A percentile compares a stretch with the other conserved stretches of the same genome.
Evolutionary conservation across 176 grass and related monocot species (phyloP).

Genomic region (Avena eriantha): DNA sequence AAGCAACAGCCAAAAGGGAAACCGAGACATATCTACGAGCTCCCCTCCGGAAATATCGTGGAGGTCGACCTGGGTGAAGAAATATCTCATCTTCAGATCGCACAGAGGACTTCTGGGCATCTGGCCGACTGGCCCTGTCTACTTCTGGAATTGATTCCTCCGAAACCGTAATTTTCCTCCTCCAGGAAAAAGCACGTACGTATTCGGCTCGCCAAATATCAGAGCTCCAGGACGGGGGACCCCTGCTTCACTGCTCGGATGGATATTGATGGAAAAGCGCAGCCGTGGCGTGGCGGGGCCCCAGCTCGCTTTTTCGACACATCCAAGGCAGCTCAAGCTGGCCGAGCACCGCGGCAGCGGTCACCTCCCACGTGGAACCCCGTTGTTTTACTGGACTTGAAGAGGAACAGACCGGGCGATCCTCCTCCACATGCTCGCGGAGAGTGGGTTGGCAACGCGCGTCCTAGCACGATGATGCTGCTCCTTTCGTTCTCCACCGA

Average conservation of each 20-base stretch:
- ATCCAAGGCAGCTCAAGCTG: no score
- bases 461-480: conserved; percentile 31
- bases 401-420: not conserved
- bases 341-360: no score
- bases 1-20: not conserved
- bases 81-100: not conserved
- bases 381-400: not conserved
- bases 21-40: not conserved
- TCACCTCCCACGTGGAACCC: not conserved
- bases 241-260: no score
- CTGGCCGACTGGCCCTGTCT: not conserved
- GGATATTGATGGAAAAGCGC: no score
- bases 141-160: not conserved
- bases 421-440: conserved; percentile 12
- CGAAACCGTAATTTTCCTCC: not conserved
- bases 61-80: not conserved
- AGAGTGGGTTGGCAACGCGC: not conserved
- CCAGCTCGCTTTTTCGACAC: conserved; percentile 28
- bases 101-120: not conserved
- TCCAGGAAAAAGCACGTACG: not conserved
- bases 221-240: no score
- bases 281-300: no score
- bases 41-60: not conserved
- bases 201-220: not conserved
- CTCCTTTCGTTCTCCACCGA: not conserved